These are phyloP conservation scores for Pilaira anomala DNA, from an alignment of 192 early-diverging fungal genomes.

Conservation along the genomic window DNA sequence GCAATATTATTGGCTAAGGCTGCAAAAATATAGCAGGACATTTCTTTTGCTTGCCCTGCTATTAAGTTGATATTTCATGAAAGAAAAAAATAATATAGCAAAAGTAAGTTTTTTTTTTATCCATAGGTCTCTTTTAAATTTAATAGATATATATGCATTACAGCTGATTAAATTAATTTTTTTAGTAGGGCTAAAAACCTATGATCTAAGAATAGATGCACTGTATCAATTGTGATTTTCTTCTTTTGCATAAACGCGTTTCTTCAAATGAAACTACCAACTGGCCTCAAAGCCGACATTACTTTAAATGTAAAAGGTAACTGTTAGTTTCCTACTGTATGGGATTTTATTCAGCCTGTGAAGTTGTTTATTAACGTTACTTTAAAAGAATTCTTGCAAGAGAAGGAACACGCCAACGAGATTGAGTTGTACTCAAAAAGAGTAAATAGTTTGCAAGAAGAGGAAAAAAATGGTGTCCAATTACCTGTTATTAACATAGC, in stretches of 20 bases:
- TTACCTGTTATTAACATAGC: constrained; percentile 5
- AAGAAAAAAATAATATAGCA: too few relatives aligned
- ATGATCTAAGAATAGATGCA: too few relatives aligned
- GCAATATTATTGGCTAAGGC: too few relatives aligned
- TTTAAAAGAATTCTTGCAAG: constrained; percentile 7
- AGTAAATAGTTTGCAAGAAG: constrained; percentile 9
- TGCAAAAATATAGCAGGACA: too few relatives aligned
- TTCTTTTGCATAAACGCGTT: constrained; percentile 8
- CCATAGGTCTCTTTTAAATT: too few relatives aligned
- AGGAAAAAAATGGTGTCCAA: constrained; percentile 8
- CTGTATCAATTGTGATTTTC: constrained; percentile 7
- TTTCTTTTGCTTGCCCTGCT: too few relatives aligned
- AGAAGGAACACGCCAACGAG: constrained; percentile 8
- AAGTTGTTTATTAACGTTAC: constrained; percentile 9
- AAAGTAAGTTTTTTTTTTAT: too few relatives aligned
- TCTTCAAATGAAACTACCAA: constrained; percentile 8
- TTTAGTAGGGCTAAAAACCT: too few relatives aligned
- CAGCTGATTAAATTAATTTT: too few relatives aligned
- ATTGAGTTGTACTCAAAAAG: constrained; percentile 6
- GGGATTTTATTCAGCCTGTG: constrained; percentile 5
- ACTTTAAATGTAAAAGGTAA: constrained; percentile 6
- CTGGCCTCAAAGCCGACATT: constrained; percentile 1
- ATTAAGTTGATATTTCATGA: too few relatives aligned
- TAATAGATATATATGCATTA: too few relatives aligned
- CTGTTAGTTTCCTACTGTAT: constrained; percentile 2